Base-by-base conservation (phyloP, 2,329 filamentous ascomycete species). In the Colletotrichum lentis region DNA sequence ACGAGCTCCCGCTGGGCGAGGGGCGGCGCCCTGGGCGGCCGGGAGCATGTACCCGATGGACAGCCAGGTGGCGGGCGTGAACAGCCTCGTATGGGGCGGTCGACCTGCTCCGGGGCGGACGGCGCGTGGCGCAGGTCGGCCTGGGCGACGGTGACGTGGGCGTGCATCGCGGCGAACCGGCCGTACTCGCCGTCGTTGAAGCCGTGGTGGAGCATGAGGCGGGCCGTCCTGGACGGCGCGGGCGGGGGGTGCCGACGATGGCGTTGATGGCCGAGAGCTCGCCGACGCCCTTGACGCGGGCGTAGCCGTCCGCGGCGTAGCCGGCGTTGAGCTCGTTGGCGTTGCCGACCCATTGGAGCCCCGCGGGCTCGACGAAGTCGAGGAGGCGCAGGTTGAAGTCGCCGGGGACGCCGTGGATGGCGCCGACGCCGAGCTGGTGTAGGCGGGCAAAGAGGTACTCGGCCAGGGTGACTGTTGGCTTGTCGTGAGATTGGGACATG, bases 391-490 rank as follows among this genome's bases (percentile, higher is more conserved):
- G 77, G 49, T 80, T 80, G 72, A 76, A 81, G 71, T 81, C 79
- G 56, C 81, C 81, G 1, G 81, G 81, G 1, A 86, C 80, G 20
- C 85, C 84, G 63, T 84, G 82, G 54, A 90, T 76, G 11, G 86
- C 86, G 31, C 81, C 78, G 37, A 90, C 81, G 43, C 88, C 87
- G 14, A 90, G 79, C 72, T 90, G 83, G 69, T 83, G 78, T 16
- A 90, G 79, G 53, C 88, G 80, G 41, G 78, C 82, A 73, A 89
- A 90, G 71, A 91, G 82, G 71, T 90, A 90, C 72, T 88, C 83
- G 52, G 85, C 85, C 58, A 88, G 82, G 66, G 86, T 83, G 37
- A 65, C 70, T 24, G 57, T 14, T 3, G 44, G 3, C 12, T 12
- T 41, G 41, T 53, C 47, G 5, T 12, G 22, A 14, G 18, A 14